A percentile compares a stretch with the other conserved stretches of the same genome.
Conservation (phyloP, 2,329 filamentous ascomycete genomes). For the Diaporthe capsici region DNA sequence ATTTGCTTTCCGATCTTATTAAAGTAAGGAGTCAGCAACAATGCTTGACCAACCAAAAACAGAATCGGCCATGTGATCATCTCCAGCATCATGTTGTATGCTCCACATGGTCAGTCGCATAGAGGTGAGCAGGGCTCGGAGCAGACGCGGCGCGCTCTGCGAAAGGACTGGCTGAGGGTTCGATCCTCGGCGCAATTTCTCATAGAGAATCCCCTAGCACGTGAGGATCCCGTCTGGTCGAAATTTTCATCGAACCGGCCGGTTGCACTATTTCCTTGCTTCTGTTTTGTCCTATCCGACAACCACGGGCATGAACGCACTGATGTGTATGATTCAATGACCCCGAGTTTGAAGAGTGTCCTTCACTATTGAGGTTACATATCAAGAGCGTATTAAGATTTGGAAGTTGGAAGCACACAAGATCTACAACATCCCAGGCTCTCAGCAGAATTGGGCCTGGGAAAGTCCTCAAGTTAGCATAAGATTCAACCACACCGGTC, state of each 20-base stretch:
- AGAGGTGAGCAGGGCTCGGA: background rate
- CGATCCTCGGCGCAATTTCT: background rate
- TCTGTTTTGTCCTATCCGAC: background rate
- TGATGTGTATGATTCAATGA: background rate
- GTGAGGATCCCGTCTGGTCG: background rate
- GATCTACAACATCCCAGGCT: background rate
- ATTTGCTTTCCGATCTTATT: slow-evolving; percentile 10
- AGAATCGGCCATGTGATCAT: background rate
- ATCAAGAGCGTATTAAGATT: accelerated
- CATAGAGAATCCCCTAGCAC: background rate
- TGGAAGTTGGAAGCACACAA: background rate
- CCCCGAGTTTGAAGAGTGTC: no score
- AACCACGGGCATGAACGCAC: background rate
- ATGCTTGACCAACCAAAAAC: background rate
- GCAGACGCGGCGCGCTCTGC: no score
- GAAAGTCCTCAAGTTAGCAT: background rate
- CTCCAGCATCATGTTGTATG: background rate
- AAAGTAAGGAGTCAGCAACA: background rate
- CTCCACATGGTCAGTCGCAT: background rate
- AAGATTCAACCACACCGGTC: background rate
- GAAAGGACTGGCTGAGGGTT: background rate
- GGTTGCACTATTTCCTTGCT: background rate
- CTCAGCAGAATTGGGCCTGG: no score
- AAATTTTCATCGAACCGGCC: background rate
- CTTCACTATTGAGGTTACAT: accelerated